Evolutionary conservation across 768 basidiomycete species (phyloP).

Genomic region (Leucocoprinus sp.): DNA sequence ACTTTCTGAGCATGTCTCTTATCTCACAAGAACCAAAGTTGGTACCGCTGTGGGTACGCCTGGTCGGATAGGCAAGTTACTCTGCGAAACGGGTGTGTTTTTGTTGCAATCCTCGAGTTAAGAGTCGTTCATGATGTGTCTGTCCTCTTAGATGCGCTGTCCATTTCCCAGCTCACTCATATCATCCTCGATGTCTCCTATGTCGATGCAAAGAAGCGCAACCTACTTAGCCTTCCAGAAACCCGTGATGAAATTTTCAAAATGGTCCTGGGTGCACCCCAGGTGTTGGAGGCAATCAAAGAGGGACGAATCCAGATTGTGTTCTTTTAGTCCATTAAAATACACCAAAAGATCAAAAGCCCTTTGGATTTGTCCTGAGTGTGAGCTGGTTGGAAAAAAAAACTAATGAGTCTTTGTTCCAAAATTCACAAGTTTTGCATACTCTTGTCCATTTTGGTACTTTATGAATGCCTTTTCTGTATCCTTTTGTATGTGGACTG

Average conservation of each 20-base stretch:
- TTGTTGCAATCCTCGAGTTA: neutral
- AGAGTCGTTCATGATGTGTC: neutral
- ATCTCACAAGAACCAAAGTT: constrained; percentile 79
- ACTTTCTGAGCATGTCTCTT: constrained; percentile 75
- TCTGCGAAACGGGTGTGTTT: constrained; percentile 56
- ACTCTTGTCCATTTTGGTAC: constrained; percentile 97
- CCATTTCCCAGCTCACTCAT: constrained; percentile 70
- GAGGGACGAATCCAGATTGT: constrained; percentile 76
- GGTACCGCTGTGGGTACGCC: constrained; percentile 90
- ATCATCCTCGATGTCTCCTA: constrained; percentile 74
- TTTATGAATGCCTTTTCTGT: constrained; percentile 93
- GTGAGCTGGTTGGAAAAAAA: constrained; percentile 62
- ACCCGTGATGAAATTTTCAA: constrained; percentile 76
- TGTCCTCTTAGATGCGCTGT: constrained; percentile 67
- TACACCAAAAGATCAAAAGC: too few species aligned
- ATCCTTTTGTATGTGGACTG: constrained; percentile 57
- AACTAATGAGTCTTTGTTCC: too few species aligned
- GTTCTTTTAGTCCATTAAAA: constrained; percentile 71
- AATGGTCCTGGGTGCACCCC: constrained; percentile 55
- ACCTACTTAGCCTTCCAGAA: constrained; percentile 75
- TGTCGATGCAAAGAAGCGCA: constrained; percentile 69
- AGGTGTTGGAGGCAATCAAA: constrained; percentile 53
- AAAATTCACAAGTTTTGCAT: too few species aligned
- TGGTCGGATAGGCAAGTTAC: constrained; percentile 79
- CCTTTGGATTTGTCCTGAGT: constrained; percentile 79